These are phyloP conservation scores for Colletotrichum melonis DNA, from an alignment of 2,329 filamentous ascomycete species.

Conservation along the genomic window DNA sequence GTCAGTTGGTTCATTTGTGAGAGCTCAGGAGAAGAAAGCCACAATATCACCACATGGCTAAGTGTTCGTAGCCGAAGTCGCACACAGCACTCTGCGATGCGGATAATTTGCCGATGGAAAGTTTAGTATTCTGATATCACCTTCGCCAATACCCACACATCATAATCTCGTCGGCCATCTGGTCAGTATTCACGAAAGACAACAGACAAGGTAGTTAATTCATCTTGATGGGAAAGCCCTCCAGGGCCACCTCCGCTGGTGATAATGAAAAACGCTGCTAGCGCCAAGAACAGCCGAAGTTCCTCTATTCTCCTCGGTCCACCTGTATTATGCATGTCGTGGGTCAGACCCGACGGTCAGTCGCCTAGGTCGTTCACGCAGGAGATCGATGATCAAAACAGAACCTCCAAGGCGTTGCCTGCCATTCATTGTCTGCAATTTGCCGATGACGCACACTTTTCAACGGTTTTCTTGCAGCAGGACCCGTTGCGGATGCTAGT, in stretches of 20 bases:
- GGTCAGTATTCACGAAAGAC: not conserved
- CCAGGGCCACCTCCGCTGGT: not conserved
- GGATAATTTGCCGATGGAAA: not conserved
- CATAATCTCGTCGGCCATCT: not conserved
- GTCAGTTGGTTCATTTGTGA: not conserved
- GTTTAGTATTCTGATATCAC: too few relatives aligned
- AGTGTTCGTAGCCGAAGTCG: not conserved
- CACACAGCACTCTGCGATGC: not conserved
- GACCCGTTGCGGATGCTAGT: not conserved
- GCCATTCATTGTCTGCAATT: not conserved
- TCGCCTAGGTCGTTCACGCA: not conserved
- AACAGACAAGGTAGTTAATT: not conserved
- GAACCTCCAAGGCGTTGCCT: not conserved
- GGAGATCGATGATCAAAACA: not conserved
- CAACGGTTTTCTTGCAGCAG: not conserved
- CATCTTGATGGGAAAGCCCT: not conserved
- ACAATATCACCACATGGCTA: not conserved
- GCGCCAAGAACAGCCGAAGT: slow-evolving; percentile 1
- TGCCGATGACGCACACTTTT: not conserved
- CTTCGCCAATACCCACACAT: not conserved
- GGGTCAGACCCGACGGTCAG: not conserved
- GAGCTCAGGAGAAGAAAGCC: not conserved
- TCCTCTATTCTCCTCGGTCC: not conserved
- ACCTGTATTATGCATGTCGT: not conserved
- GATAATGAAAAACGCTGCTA: not conserved